These are phyloP conservation scores for Phyllosticta citrichinensis DNA, from an alignment of 2,329 filamentous ascomycete species.

Conservation along the genomic window DNA sequence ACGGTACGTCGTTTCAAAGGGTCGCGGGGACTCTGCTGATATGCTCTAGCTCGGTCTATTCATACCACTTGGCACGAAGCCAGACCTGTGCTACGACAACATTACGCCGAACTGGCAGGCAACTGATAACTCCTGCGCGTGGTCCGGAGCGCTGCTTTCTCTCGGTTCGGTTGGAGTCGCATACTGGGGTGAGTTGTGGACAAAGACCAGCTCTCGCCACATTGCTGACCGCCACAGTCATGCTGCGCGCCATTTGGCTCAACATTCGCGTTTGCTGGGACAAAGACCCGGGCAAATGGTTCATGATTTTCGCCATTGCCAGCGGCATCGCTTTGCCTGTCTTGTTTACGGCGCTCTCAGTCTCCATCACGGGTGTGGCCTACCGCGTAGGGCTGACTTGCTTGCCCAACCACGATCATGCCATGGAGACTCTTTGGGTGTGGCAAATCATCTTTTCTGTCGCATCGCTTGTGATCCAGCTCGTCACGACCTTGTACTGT, in stretches of 20 bases:
- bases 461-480: slow-evolving; percentile 22
- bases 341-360: slow-evolving; percentile 21
- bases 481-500: slow-evolving; percentile 25
- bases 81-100: slow-evolving; percentile 65
- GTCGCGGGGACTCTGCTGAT: neutral
- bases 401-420: slow-evolving; percentile 24
- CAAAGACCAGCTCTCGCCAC: neutral
- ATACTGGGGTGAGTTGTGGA: slow-evolving; percentile 52
- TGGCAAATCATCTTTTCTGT: slow-evolving; percentile 26
- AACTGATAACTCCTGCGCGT: slow-evolving; percentile 62
- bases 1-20: slow-evolving; percentile 45
- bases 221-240: slow-evolving; percentile 13
- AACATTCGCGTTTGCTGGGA: slow-evolving; percentile 31
- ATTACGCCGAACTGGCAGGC: slow-evolving; percentile 84
- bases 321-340: slow-evolving; percentile 22
- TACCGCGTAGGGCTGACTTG: slow-evolving; percentile 29
- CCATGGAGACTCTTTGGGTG: slow-evolving; percentile 27
- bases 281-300: slow-evolving; percentile 19
- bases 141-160: slow-evolving; percentile 67
- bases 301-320: slow-evolving; percentile 23
- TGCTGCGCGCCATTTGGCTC: slow-evolving; percentile 28
- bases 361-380: slow-evolving; percentile 26
- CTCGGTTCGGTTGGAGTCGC: slow-evolving; percentile 70
- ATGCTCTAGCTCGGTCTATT: slow-evolving; percentile 63
- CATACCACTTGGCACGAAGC: slow-evolving; percentile 63